Evolutionary conservation across 2,329 filamentous ascomycete genomes (phyloP).

Genomic region (Diaporthe velutina): DNA sequence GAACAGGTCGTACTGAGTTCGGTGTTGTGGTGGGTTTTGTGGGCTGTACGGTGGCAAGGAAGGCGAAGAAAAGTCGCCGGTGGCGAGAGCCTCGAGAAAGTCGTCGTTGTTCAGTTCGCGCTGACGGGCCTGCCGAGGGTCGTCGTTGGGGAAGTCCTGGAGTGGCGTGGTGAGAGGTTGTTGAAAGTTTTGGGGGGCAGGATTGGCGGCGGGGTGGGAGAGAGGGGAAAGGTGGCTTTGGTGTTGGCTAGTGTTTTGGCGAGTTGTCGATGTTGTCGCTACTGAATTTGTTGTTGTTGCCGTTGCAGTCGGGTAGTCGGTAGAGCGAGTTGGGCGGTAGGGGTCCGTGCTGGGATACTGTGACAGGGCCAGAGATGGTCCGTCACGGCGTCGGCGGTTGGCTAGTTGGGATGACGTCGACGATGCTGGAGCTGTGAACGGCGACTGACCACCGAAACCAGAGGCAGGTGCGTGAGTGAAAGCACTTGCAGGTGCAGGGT

Average conservation of each 20-base stretch:
- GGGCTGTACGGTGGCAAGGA: constrained; percentile 46
- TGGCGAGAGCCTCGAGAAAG: constrained; percentile 41
- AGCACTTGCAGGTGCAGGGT: neutral
- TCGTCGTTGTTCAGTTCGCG: constrained; percentile 42
- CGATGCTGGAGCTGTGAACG: constrained; percentile 16
- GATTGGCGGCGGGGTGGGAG: neutral
- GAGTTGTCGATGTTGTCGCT: constrained; percentile 21
- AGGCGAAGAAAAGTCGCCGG: constrained; percentile 47
- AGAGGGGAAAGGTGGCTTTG: neutral
- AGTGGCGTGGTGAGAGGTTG: neutral
- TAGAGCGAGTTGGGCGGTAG: neutral
- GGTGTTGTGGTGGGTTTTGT: constrained; percentile 29
- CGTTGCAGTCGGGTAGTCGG: neutral
- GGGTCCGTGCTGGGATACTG: constrained; percentile 24
- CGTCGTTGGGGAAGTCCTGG: neutral
- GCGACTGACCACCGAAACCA: neutral
- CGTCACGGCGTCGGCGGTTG: constrained; percentile 20
- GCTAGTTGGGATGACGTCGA: constrained; percentile 31
- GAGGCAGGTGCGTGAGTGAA: neutral
- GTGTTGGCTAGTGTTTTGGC: neutral
- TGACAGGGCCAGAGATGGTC: constrained; percentile 17
- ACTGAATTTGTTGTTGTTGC: neutral
- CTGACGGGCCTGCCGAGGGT: neutral
- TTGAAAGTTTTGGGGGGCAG: neutral
- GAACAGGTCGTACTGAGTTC: neutral